Percentiles rank a stretch among this genome's conserved stretches.
These are phyloP conservation scores for Themeda triandra DNA, from an alignment of 176 grass and related monocot genomes.

Conservation along the genomic window DNA sequence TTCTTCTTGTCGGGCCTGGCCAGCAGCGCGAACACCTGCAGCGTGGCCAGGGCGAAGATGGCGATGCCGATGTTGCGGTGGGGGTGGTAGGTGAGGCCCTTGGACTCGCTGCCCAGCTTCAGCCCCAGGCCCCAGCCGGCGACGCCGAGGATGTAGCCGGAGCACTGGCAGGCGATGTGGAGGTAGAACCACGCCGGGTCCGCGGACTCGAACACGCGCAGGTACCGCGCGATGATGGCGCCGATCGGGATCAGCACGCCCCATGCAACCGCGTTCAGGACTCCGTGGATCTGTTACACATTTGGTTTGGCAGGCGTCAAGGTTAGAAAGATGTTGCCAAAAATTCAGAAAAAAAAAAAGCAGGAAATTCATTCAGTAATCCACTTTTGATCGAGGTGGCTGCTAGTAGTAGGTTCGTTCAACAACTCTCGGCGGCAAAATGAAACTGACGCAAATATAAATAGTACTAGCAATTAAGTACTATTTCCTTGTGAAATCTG, in stretches of 20 bases:
- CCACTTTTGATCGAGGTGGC: background rate
- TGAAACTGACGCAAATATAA: background rate
- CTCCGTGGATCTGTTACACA: slow-evolving; percentile 65
- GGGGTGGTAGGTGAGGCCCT: slow-evolving; percentile 36
- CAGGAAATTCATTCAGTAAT: background rate
- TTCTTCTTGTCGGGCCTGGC: slow-evolving; percentile 82
- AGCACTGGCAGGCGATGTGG: slow-evolving; percentile 82
- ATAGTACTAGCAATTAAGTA: background rate
- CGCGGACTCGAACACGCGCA: slow-evolving; percentile 68
- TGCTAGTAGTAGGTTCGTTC: background rate
- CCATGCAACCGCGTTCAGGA: slow-evolving; percentile 77
- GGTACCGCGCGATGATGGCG: slow-evolving; percentile 81
- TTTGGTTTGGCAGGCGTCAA: background rate
- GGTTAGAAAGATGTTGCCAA: background rate
- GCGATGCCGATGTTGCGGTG: slow-evolving; percentile 81
- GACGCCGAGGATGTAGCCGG: slow-evolving; percentile 77
- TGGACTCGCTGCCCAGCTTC: slow-evolving; percentile 89
- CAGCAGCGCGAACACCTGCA: slow-evolving; percentile 88
- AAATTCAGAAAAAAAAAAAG: background rate
- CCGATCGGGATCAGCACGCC: slow-evolving; percentile 76
- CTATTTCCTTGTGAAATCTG: background rate
- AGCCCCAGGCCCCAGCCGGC: slow-evolving; percentile 87
- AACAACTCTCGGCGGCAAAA: background rate
- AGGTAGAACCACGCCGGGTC: slow-evolving; percentile 93
- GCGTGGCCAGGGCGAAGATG: slow-evolving; percentile 77